Conservation (phyloP, 257 asterid genomes). For the Solanum chiquidenum region DNA sequence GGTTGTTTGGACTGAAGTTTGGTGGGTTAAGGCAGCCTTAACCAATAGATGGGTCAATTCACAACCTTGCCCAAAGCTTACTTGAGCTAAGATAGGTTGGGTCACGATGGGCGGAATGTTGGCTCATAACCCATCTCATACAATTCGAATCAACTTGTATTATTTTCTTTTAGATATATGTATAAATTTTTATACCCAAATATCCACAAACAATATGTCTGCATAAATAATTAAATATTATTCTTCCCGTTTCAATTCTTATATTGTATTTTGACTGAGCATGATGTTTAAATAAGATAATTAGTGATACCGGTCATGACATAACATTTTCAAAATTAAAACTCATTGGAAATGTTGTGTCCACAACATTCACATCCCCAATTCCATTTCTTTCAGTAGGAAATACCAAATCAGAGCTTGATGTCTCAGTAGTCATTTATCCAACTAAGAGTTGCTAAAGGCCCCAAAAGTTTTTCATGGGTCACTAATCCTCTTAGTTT, state of each 20-base stretch:
- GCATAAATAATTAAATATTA: constrained; percentile 1
- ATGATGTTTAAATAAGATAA: background rate
- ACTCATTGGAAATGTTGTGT: constrained; percentile 24
- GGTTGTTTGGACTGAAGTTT: no score
- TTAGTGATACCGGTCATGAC: constrained; percentile 10
- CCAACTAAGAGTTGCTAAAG: constrained; percentile 2
- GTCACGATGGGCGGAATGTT: background rate
- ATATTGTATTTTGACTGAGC: no score
- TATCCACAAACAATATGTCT: background rate
- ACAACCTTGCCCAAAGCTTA: background rate
- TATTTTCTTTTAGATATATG: background rate
- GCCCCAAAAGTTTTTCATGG: constrained; percentile 37
- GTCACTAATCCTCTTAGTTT: constrained; percentile 34
- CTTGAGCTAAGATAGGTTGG: background rate
- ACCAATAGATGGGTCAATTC: no score
- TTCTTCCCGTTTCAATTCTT: no score
- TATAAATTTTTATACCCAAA: background rate
- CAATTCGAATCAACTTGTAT: background rate
- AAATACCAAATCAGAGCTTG: constrained; percentile 33
- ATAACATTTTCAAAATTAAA: constrained; percentile 28
- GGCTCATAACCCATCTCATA: background rate
- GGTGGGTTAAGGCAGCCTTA: no score
- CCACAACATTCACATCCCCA: constrained; percentile 20
- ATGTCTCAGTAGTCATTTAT: constrained; percentile 10
- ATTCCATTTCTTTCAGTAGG: constrained; percentile 34